Evolutionary conservation across 2,329 filamentous ascomycete species (phyloP).

Genomic region (Rhynchosporium graminicola): DNA sequence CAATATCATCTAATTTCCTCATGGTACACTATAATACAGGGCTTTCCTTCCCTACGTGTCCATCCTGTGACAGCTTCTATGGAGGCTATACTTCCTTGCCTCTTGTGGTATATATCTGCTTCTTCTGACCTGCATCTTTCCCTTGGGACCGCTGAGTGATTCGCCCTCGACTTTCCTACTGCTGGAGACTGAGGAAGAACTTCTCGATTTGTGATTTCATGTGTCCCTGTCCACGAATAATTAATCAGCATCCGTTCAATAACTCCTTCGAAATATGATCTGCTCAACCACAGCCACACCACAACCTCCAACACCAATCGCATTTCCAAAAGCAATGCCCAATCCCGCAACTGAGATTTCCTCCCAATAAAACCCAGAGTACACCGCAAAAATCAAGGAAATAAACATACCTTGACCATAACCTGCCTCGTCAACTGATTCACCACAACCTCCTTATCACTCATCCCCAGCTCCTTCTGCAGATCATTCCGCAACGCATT

Average conservation of each 20-base stretch:
- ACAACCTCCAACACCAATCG: background rate
- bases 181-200: constrained; percentile 47
- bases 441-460: constrained; percentile 51
- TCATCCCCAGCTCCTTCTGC: constrained; percentile 56
- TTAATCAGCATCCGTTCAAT: background rate
- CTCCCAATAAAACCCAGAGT: too few relatives aligned
- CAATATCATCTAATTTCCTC: too few relatives aligned
- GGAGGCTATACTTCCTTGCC: background rate
- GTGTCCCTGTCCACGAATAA: constrained; percentile 46
- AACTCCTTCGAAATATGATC: too few relatives aligned
- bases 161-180: constrained; percentile 28
- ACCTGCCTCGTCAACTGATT: constrained; percentile 67
- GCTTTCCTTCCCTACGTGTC: background rate
- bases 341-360: too few relatives aligned
- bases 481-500: constrained; percentile 65
- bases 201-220: constrained; percentile 50
- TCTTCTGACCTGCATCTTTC: background rate
- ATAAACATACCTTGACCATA: constrained; percentile 62
- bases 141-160: background rate
- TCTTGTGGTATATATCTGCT: constrained; percentile 6
- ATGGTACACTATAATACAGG: background rate
- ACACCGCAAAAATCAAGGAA: background rate
- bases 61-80: background rate
- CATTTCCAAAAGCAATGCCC: background rate
- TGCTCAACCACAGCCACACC: background rate